Base-by-base conservation (phyloP, 805 yeast species). In the Kodamaea fukazawae region DNA sequence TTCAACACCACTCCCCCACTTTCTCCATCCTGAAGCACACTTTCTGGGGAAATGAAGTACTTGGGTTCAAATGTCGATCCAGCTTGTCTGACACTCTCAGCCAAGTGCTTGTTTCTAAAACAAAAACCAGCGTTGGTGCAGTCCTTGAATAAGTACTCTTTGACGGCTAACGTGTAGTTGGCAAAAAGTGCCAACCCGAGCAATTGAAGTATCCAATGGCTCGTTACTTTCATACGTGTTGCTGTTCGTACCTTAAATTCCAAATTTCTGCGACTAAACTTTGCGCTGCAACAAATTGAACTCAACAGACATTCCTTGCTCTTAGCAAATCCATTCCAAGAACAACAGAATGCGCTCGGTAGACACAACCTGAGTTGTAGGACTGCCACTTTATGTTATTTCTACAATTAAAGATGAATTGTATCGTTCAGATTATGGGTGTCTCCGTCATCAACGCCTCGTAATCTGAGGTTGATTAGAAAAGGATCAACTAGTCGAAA, bases 121-220 rank as follows among this genome's bases (percentile, higher is more conserved):
- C 98, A 90, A 56, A 90, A 89, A 5, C 96, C 95, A 12, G 88
- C 76, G 52, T 84, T 82, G 4, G 70, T 78, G 60, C 98, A 90
- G 10, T 71, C 77, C 55, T 87, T 86, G 69, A 88, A 84, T 40
- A 87, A 61, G 46, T 81, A 78, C 2, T 75, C 78, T 50, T 83
- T 81, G 28, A 81, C 88, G 4, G 61, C 61, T 5, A 44, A 16
- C 10, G 32, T 22, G 10, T 13, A 17, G 4, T 22, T 32, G 15
- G 29, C 29, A 10, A 37, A 25, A 7, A 31, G 18, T 6, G 14
- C 14, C 14, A 26, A 32, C 13, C 35, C 35, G 13, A 32, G 28
- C 17, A 32, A 32, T 2, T n/a, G 35, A 27, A 32, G 13, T 3
- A 32, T 8, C 35, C 35, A 32, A 32, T 32, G 20, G 35, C 28